phyloP scores from a whole-genome alignment of 768 basidiomycete genomes.

The Leccinellum luteum region DNA sequence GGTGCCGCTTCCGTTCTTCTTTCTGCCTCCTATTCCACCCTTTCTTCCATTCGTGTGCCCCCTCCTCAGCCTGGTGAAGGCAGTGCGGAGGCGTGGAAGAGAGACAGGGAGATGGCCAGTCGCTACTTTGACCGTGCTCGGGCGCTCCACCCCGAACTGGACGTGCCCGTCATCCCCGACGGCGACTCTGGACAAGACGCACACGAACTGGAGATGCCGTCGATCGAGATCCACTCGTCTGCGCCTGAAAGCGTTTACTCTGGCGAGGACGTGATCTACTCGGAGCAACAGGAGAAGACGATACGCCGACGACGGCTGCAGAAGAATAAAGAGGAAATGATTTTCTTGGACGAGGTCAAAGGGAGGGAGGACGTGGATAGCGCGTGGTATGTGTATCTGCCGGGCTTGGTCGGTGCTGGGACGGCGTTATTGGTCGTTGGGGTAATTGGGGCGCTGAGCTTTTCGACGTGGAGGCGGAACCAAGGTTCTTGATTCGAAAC shows the following conservation, averaged over 20 bases:
- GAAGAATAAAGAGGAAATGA: constrained; percentile 54
- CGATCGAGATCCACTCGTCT: constrained; percentile 47
- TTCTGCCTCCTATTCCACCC: constrained; percentile 69
- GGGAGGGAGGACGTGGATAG: constrained; percentile 58
- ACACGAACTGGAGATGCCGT: constrained; percentile 65
- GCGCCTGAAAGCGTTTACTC: constrained; percentile 28
- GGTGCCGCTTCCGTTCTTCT: constrained; percentile 72
- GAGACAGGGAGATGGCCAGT: constrained; percentile 68
- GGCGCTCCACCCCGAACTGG: constrained; percentile 55
- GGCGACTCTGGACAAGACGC: constrained; percentile 33
- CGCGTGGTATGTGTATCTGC: constrained; percentile 79
- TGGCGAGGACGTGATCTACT: constrained; percentile 26
- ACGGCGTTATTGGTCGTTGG: constrained; percentile 78
- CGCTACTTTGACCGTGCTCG: constrained; percentile 73
- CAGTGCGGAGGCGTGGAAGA: constrained; percentile 70
- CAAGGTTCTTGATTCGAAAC: constrained; percentile 48
- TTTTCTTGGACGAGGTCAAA: constrained; percentile 44
- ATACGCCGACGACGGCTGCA: constrained; percentile 42
- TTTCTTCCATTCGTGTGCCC: constrained; percentile 75
- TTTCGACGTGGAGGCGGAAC: constrained; percentile 66
- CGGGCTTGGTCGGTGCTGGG: constrained; percentile 79
- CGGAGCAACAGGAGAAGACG: constrained; percentile 33
- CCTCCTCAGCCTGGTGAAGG: constrained; percentile 49
- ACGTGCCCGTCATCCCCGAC: constrained; percentile 64
- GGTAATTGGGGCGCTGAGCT: constrained; percentile 73